Conservation (phyloP, 192 early-diverging fungal species). For the Dissophora ornata region DNA sequence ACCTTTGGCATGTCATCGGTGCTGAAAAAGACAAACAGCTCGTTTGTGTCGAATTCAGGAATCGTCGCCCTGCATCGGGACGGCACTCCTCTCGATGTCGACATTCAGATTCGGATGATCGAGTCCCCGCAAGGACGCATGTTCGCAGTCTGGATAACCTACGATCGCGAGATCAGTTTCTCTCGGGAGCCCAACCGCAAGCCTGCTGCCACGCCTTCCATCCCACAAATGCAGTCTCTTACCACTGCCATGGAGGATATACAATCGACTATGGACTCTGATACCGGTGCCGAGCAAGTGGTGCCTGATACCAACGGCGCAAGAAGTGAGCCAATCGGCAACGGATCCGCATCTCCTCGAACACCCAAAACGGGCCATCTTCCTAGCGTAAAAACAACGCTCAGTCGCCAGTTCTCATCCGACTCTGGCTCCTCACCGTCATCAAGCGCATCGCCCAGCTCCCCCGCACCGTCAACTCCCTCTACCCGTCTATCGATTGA, state of each 20-base stretch:
- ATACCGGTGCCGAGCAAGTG: conserved; percentile 9
- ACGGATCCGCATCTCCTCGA: conserved; percentile 14
- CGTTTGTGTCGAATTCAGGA: conserved; percentile 52
- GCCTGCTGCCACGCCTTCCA: background rate
- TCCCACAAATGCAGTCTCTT: conserved; percentile 13
- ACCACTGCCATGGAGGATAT: conserved; percentile 32
- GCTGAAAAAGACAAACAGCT: conserved; percentile 31
- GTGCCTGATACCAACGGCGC: conserved; percentile 27
- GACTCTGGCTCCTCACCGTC: conserved; percentile 27
- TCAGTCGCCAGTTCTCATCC: conserved; percentile 28
- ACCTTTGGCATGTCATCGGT: conserved; percentile 51
- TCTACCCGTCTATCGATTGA: conserved; percentile 34
- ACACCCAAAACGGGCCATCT: conserved; percentile 24
- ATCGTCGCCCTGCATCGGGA: conserved; percentile 71
- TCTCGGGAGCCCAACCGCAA: conserved; percentile 45
- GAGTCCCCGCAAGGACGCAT: conserved; percentile 60
- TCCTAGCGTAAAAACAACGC: conserved; percentile 31
- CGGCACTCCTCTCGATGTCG: conserved; percentile 66
- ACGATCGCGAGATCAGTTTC: conserved; percentile 63
- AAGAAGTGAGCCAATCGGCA: background rate
- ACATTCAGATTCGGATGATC: conserved; percentile 69
- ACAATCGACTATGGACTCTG: conserved; percentile 4
- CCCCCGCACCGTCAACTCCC: conserved; percentile 29
- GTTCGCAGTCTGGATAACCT: conserved; percentile 73
- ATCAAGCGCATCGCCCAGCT: conserved; percentile 24